These are phyloP conservation scores for Phyllostachys edulis DNA, from an alignment of 176 grass and related monocot genomes.

Conservation along the genomic window DNA sequence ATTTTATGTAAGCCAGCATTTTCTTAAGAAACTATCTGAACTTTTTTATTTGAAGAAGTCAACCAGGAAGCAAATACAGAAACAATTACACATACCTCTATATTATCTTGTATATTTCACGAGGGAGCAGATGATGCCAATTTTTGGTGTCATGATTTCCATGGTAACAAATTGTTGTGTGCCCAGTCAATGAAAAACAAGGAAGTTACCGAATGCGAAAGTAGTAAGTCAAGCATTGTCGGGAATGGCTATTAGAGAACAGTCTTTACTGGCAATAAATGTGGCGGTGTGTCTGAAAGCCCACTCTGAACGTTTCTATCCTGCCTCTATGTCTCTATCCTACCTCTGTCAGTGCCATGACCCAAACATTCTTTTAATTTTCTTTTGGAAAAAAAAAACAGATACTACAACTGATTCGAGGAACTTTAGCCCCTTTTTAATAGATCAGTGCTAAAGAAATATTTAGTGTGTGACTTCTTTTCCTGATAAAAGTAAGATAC, in stretches of 20 bases:
- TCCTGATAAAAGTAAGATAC: not conserved
- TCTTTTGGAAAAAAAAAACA: not conserved
- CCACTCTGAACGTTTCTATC: not conserved
- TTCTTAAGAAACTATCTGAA: not conserved
- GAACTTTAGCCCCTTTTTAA: not conserved
- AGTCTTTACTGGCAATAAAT: not conserved
- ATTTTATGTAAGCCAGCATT: not conserved
- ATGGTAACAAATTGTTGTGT: not conserved
- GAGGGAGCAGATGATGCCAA: not conserved
- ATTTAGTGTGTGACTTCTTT: not conserved
- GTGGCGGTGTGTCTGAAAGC: not conserved
- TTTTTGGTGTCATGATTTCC: not conserved
- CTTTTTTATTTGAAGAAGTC: not conserved
- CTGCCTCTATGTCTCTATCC: not conserved
- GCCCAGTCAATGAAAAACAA: constrained; percentile 1
- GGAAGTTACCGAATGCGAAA: not conserved
- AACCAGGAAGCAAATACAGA: not conserved
- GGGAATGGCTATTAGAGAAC: not conserved
- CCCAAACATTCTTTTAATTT: not conserved
- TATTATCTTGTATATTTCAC: not conserved
- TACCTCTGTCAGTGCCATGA: not conserved
- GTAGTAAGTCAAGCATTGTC: not conserved
- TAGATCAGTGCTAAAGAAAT: not conserved
- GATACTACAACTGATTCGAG: not conserved
- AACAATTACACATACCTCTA: not conserved